A percentile compares a stretch with the other conserved stretches of the same genome.
These are phyloP conservation scores for Oryza glumipatula DNA, from an alignment of 176 grass and related monocot genomes.

Conservation along the genomic window DNA sequence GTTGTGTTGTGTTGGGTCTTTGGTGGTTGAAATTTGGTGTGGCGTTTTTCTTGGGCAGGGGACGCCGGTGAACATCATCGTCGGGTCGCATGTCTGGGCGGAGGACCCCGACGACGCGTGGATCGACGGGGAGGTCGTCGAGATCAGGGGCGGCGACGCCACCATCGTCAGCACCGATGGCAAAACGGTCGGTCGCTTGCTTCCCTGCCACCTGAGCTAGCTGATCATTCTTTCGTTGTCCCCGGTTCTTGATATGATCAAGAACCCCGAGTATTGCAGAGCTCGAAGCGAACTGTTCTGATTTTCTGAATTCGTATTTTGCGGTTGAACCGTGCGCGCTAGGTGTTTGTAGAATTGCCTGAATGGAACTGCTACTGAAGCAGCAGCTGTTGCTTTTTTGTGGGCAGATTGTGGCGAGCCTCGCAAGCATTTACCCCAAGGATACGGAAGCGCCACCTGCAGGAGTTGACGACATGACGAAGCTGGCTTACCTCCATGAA, in stretches of 20 bases:
- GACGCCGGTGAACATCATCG: conserved; percentile 94
- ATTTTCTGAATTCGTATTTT: neutral
- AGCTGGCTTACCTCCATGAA: conserved; percentile 93
- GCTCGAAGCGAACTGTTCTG: neutral
- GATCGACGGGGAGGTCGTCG: conserved; percentile 80
- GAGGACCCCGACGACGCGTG: conserved; percentile 74
- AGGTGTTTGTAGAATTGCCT: conserved; percentile 13
- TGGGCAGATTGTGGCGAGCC: conserved; percentile 63
- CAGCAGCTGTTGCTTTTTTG: neutral
- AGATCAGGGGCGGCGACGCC: conserved; percentile 68
- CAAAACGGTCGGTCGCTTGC: conserved; percentile 52
- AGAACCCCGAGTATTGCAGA: neutral
- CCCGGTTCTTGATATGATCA: too few species aligned
- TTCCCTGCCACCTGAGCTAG: neutral
- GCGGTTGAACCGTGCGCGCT: neutral
- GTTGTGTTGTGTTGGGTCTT: neutral
- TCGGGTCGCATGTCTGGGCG: conserved; percentile 89
- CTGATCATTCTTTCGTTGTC: too few species aligned
- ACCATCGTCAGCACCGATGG: conserved; percentile 62
- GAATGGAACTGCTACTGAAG: neutral
- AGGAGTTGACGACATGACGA: conserved; percentile 98
- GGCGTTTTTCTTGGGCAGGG: conserved; percentile 50
- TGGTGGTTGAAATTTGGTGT: neutral
- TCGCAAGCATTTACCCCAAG: conserved; percentile 83
- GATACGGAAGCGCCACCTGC: conserved; percentile 81